phyloP scores from a whole-genome alignment of 495 filamentous ascomycete genomes.

The Trichoderma erinaceum region DNA sequence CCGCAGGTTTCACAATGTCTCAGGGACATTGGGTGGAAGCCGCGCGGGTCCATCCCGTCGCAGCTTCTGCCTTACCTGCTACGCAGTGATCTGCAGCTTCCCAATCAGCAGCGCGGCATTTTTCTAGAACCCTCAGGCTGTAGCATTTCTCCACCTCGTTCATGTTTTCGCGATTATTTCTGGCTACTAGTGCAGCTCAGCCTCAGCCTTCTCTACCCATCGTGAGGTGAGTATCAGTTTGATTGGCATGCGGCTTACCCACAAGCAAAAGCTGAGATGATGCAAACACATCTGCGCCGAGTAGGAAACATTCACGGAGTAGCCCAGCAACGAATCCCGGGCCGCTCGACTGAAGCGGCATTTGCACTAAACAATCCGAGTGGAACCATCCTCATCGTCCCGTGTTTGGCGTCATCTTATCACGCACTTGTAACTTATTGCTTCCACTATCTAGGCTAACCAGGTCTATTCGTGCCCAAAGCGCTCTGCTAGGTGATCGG shows the following conservation, averaged over 20 bases:
- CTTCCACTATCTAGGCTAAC: neutral
- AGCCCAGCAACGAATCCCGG: neutral
- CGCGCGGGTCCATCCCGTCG: neutral
- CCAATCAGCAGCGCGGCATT: neutral
- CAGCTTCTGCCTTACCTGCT: neutral
- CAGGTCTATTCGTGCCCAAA: slow-evolving; percentile 1
- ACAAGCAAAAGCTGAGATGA: neutral
- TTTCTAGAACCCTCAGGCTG: neutral
- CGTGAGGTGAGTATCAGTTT: neutral
- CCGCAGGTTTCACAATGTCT: neutral
- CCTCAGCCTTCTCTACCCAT: neutral
- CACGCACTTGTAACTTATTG: neutral
- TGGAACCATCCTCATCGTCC: neutral
- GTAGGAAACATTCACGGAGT: too few relatives aligned
- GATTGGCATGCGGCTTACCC: neutral
- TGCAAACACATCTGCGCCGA: neutral
- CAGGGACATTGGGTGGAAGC: neutral
- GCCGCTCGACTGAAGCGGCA: neutral
- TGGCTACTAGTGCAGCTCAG: neutral
- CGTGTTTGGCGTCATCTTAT: slow-evolving; percentile 11
- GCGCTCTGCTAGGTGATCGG: neutral
- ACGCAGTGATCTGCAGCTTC: neutral
- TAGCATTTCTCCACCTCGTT: neutral
- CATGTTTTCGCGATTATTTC: neutral
- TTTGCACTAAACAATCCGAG: neutral